phyloP scores from a whole-genome alignment of 2,329 filamentous ascomycete species.

The Acarospora socialis region DNA sequence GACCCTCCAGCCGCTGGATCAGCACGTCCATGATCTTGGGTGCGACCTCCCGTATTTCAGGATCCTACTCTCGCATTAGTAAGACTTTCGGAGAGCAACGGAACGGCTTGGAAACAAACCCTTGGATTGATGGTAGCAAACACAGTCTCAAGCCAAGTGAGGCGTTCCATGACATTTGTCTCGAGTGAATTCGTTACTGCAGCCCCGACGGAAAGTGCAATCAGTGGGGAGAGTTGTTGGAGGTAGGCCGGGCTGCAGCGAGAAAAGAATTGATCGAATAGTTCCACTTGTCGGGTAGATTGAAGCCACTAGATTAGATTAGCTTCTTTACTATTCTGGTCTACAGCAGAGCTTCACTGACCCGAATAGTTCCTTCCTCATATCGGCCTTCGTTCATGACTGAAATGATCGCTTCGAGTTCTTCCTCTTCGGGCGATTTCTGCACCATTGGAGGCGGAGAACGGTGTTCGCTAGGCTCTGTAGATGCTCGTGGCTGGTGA shows the following conservation, averaged over 20 bases:
- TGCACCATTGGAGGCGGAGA: conserved; percentile 7
- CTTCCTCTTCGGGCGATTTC: conserved; percentile 24
- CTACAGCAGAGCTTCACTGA: conserved; percentile 15
- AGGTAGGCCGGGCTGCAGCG: conserved; percentile 43
- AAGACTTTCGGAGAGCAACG: neutral
- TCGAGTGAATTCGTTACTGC: conserved; percentile 45
- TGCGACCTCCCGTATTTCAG: conserved; percentile 41
- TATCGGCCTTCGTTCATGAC: conserved; percentile 27
- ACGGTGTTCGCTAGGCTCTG: conserved; percentile 10
- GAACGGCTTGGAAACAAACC: conserved; percentile 25
- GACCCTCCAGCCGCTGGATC: conserved; percentile 39
- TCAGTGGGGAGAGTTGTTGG: conserved; percentile 39
- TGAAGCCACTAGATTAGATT: conserved; percentile 40
- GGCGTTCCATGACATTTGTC: conserved; percentile 38
- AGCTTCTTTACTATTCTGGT: conserved; percentile 9
- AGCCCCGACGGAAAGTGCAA: conserved; percentile 46
- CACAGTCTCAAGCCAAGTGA: conserved; percentile 44
- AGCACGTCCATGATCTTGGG: conserved; percentile 48
- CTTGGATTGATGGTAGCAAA: conserved; percentile 39
- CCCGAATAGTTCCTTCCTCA: conserved; percentile 33
- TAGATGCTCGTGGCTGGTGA: conserved; percentile 14
- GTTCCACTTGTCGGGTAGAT: conserved; percentile 41
- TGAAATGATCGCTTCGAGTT: conserved; percentile 27
- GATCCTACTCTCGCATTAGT: conserved; percentile 27
- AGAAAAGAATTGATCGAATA: conserved; percentile 50